Conservation (phyloP, 805 yeast genomes). For the Wickerhamiella musiphila region DNA sequence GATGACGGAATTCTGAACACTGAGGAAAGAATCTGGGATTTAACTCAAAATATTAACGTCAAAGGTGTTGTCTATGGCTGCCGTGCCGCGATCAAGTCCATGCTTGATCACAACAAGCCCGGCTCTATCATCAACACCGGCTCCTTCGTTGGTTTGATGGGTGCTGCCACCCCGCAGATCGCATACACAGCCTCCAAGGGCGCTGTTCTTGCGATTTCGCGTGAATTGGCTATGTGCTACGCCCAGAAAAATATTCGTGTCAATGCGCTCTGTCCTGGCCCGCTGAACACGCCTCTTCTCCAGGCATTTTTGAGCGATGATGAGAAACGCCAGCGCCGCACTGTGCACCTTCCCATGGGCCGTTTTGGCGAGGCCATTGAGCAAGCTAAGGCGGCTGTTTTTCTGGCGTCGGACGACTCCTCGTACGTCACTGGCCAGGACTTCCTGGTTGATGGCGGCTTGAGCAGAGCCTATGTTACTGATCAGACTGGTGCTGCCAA, state of each 20-base stretch:
- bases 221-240: constrained; percentile 39
- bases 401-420: constrained; percentile 34
- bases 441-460: constrained; percentile 41
- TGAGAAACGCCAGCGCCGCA: constrained; percentile 30
- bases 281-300: constrained; percentile 43
- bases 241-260: constrained; percentile 38
- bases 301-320: constrained; percentile 36
- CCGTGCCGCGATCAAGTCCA: constrained; percentile 21
- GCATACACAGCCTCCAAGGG: constrained; percentile 26
- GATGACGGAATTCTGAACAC: constrained; percentile 21
- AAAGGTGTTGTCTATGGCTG: constrained; percentile 24
- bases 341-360: constrained; percentile 31
- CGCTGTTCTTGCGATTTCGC: constrained; percentile 23
- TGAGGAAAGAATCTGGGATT: constrained; percentile 22
- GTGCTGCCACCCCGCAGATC: constrained; percentile 25
- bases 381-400: constrained; percentile 41
- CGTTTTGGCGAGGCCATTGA: constrained; percentile 51
- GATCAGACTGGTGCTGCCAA: constrained; percentile 14
- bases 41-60: constrained; percentile 23
- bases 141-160: constrained; percentile 23
- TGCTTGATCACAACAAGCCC: constrained; percentile 16
- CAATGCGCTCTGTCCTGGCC: constrained; percentile 42
- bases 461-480: constrained; percentile 20
- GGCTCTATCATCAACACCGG: constrained; percentile 25
- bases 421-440: constrained; percentile 44